Evolutionary conservation across 2,329 filamentous ascomycete genomes (phyloP).

Genomic region (Aspergillus quadrilineatus): DNA sequence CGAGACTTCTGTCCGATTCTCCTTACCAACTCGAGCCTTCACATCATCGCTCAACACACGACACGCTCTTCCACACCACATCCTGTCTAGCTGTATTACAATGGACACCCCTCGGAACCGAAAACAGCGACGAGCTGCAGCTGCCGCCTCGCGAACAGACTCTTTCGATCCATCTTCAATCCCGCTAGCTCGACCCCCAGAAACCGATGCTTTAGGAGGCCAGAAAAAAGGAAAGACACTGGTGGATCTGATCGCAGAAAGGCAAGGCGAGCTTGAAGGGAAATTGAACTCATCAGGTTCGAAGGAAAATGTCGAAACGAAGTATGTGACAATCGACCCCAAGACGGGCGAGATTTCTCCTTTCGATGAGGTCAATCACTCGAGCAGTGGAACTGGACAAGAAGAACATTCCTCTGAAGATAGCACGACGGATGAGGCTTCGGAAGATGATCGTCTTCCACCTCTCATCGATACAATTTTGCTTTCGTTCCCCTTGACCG

Average conservation of each 20-base stretch:
- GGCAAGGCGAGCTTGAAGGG: constrained; percentile 36
- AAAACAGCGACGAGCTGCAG: constrained; percentile 42
- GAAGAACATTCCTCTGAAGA: not conserved
- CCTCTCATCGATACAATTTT: constrained; percentile 46
- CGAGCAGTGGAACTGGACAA: constrained; percentile 11
- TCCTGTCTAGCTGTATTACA: not conserved
- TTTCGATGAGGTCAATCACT: constrained; percentile 26
- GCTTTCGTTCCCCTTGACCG: constrained; percentile 43
- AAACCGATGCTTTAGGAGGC: constrained; percentile 15
- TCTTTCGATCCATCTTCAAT: constrained; percentile 33
- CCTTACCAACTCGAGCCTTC: not conserved
- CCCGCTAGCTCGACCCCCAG: constrained; percentile 32
- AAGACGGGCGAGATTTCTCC: constrained; percentile 18
- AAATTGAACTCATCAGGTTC: constrained; percentile 8
- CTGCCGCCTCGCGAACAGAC: constrained; percentile 19
- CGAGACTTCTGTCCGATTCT: constrained; percentile 1
- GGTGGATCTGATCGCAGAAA: constrained; percentile 47
- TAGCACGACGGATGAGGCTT: not conserved
- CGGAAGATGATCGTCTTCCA: constrained; percentile 28
- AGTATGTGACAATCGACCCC: constrained; percentile 38
- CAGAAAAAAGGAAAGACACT: constrained; percentile 37
- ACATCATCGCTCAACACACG: not conserved
- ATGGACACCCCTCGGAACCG: constrained; percentile 38
- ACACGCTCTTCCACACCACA: not conserved
- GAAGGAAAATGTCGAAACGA: constrained; percentile 16